Percentiles rank a stretch among this genome's conserved stretches.
phyloP scores from a whole-genome alignment of 73 alveolate species.

The Uronychia setigera region DNA sequence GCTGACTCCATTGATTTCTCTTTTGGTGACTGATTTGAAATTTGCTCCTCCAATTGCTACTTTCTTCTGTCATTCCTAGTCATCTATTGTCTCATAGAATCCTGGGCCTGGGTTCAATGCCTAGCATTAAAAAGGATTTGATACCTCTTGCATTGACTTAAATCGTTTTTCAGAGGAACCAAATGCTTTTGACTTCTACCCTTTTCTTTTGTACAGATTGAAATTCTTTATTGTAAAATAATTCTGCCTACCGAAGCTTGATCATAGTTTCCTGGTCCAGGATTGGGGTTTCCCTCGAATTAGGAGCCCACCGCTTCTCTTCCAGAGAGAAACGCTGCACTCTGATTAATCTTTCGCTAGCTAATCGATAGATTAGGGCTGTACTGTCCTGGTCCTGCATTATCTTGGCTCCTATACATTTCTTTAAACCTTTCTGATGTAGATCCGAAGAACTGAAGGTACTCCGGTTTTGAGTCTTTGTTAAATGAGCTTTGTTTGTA shows the following conservation, averaged over 20 bases:
- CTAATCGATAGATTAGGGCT: neutral
- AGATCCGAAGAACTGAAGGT: neutral
- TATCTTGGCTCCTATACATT: neutral
- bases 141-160: neutral
- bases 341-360: neutral
- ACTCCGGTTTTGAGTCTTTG: neutral
- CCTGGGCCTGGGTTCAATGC: neutral
- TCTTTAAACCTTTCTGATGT: neutral
- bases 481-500: neutral
- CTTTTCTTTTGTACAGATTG: neutral
- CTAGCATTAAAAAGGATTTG: neutral
- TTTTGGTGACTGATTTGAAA: neutral
- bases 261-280: neutral
- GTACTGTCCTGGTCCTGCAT: neutral
- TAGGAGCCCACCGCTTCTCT: neutral
- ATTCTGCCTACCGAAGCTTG: neutral
- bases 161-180: neutral
- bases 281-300: neutral
- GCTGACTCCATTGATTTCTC: neutral
- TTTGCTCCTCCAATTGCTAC: neutral
- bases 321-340: neutral
- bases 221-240: neutral
- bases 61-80: neutral
- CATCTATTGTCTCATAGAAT: neutral
- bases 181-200: neutral